Percentiles rank a stretch among this genome's conserved stretches.
phyloP scores from a whole-genome alignment of 257 asterid species.

The Thymus mandschuricus region DNA sequence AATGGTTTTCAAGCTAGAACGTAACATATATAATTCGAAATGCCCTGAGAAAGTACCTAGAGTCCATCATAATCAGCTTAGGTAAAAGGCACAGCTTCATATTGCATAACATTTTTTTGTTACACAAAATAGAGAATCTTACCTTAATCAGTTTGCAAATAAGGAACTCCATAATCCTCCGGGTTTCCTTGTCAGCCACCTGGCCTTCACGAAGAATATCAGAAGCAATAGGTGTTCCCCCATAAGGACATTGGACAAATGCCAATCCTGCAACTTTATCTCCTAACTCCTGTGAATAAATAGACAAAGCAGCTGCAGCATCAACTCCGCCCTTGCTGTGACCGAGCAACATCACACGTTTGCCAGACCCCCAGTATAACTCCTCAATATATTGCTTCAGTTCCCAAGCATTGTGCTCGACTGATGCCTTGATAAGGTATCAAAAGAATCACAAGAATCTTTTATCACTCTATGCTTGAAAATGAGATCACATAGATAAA shows the following conservation, averaged over 20 bases:
- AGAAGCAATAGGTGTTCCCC: constrained; percentile 88
- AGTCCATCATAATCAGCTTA: not conserved
- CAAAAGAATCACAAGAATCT: constrained; percentile 20
- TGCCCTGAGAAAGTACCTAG: not conserved
- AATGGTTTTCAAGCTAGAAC: not conserved
- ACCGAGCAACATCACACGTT: constrained; percentile 87
- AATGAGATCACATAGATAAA: not conserved
- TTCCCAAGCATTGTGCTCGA: constrained; percentile 92
- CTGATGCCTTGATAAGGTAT: constrained; percentile 65
- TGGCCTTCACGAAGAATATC: constrained; percentile 97
- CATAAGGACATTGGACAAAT: constrained; percentile 92
- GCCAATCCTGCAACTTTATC: constrained; percentile 91
- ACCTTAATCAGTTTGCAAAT: constrained; percentile 91
- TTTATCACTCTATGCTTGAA: constrained; percentile 4
- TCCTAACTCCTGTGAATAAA: constrained; percentile 64
- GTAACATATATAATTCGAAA: not conserved
- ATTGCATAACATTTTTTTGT: constrained; percentile 3
- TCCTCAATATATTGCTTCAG: constrained; percentile 90
- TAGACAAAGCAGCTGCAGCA: constrained; percentile 94
- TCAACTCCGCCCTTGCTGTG: constrained; percentile 99
- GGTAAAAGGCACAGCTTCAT: not conserved
- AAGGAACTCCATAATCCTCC: constrained; percentile 80
- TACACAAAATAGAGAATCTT: constrained; percentile 19
- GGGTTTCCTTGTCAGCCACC: constrained; percentile 80
- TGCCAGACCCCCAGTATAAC: constrained; percentile 93